phyloP scores from a whole-genome alignment of 148 eudicot genomes.

The Rhododendron griersonianum region DNA sequence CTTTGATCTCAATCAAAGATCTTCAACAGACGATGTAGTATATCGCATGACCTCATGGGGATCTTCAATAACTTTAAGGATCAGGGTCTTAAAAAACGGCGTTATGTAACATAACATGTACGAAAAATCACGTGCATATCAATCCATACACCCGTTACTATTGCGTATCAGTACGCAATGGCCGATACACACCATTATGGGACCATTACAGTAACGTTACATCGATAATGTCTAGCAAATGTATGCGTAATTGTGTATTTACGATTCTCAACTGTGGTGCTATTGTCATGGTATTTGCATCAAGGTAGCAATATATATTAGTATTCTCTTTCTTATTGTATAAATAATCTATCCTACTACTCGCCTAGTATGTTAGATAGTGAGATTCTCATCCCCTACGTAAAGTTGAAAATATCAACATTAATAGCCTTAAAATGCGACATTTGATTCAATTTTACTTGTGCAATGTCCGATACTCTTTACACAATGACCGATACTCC shows the following conservation, averaged over 20 bases:
- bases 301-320: not conserved
- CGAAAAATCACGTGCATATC: not conserved
- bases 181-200: not conserved
- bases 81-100: not conserved
- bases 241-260: not conserved
- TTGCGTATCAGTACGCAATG: not conserved
- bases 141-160: not conserved
- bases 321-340: not conserved
- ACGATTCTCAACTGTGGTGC: not conserved
- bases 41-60: not conserved
- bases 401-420: not conserved
- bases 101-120: not conserved
- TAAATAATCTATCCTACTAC: not conserved
- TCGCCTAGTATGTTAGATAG: not conserved
- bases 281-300: not conserved
- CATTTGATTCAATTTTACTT: not conserved
- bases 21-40: not conserved
- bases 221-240: not conserved
- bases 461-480: not conserved
- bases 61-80: not conserved
- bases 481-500: not conserved
- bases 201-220: not conserved
- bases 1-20: not conserved
- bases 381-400: not conserved
- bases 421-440: not conserved